Base-by-base conservation (phyloP, 768 basidiomycete genomes). In the Rhizopogon salebrosus region DNA sequence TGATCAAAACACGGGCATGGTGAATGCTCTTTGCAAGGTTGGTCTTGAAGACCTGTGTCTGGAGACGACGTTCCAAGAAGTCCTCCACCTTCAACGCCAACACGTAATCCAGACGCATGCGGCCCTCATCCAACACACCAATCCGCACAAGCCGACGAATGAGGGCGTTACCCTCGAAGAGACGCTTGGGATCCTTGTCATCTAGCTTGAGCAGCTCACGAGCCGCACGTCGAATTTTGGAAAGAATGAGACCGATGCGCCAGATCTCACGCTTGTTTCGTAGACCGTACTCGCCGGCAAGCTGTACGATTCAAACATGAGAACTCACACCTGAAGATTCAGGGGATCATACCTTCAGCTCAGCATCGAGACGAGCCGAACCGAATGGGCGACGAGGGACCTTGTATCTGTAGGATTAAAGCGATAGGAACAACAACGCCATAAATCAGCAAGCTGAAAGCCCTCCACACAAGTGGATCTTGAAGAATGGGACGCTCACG, bases 91-190 rank as follows among this genome's bases (percentile, higher is more conserved):
- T 98, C 64, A 98, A 79, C 50, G 95, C 97, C 73, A 99, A 80
- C 80, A 98, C 97, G 87, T 99, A 99, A 89, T 99, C 97, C 75
- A 99, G 91, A 74, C 95, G 86, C 97, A 99, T 98, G 73, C 95
- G 89, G 59, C 83, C 75, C 80, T 99, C 97, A 71, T 98, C 97
- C 73, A 99, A 89, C 80, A 99, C 97, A 81, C 97, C 97, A 66
- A 99, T 98, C 66, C 97, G 94, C 54, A 99, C 95, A 62, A 99
- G 89, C 72, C 95, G 89, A 60, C 84, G 80, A 71, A 97, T 95
- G 67, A 95, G 83, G 66, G 93, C 93, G 74, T 97, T 97, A 72
- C 92, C 93, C 80, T 98, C 97, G 82, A 99, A 98, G 56, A 98
- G 91, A 75, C 97, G 92, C 80, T 98, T 98, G 69, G 97, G 94